phyloP scores from a whole-genome alignment of 129 eudicot species.

The Saussurea involucrata region DNA sequence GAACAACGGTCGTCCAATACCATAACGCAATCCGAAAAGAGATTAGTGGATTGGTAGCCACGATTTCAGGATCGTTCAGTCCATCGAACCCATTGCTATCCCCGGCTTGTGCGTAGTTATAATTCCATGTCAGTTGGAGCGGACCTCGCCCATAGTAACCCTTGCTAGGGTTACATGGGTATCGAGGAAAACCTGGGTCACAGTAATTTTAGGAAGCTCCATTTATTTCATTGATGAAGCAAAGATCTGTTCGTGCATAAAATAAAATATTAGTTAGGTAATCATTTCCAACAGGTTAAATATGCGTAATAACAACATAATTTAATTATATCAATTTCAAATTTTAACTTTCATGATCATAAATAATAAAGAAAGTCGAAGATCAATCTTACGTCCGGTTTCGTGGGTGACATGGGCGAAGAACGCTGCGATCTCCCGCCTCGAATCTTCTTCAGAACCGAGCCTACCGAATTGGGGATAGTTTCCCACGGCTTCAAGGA shows the following conservation, averaged over 20 bases:
- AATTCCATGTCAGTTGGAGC: too few relatives aligned
- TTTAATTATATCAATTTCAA: too few relatives aligned
- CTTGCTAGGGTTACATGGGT: too few relatives aligned
- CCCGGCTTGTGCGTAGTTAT: too few relatives aligned
- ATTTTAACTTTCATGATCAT: too few relatives aligned
- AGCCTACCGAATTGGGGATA: constrained; percentile 25
- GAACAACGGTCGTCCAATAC: constrained; percentile 27
- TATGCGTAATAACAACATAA: too few relatives aligned
- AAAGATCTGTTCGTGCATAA: constrained; percentile 7
- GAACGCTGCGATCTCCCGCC: constrained; percentile 43
- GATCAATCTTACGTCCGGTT: constrained; percentile 31
- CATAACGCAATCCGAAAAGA: constrained; percentile 25
- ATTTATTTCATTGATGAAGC: constrained; percentile 24
- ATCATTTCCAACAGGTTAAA: too few relatives aligned
- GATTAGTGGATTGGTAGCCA: constrained; percentile 19
- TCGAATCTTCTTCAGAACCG: constrained; percentile 39
- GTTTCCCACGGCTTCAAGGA: constrained; percentile 22
- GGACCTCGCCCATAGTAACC: too few relatives aligned
- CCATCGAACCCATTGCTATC: too few relatives aligned
- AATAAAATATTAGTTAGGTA: not conserved
- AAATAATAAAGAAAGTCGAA: too few relatives aligned
- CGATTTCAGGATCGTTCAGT: constrained; percentile 29
- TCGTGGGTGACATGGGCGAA: constrained; percentile 50
- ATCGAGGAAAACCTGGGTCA: constrained; percentile 12
- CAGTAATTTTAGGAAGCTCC: constrained; percentile 27